Conservation (phyloP, 768 basidiomycete species). For the Phylloporus sp. region DNA sequence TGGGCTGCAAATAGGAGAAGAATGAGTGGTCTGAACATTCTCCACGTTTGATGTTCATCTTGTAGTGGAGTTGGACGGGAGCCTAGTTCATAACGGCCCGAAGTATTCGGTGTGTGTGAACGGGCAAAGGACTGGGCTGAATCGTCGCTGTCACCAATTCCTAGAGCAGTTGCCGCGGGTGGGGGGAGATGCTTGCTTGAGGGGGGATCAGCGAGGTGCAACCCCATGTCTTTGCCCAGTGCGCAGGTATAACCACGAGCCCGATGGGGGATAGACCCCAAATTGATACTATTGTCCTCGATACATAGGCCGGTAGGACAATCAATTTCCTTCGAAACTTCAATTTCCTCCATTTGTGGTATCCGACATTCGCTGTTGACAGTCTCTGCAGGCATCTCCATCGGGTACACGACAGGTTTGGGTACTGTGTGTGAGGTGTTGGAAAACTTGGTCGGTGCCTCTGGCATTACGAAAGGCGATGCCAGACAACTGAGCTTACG, state of each 20-base stretch:
- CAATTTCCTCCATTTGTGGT: background rate
- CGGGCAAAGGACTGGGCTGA: constrained; percentile 1
- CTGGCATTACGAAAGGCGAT: constrained; percentile 12
- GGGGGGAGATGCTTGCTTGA: constrained; percentile 1
- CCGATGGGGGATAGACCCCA: constrained; percentile 1
- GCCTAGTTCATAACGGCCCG: background rate
- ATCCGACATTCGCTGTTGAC: background rate
- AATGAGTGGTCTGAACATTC: constrained; percentile 30
- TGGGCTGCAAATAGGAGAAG: constrained; percentile 19
- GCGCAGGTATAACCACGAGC: background rate
- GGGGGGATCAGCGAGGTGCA: constrained; percentile 1
- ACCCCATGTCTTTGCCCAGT: constrained; percentile 7
- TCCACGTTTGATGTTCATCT: constrained; percentile 12
- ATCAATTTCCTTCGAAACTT: background rate
- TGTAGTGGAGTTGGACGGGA: background rate
- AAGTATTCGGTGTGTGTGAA: constrained; percentile 5
- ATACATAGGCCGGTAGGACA: background rate
- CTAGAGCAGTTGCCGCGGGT: background rate
- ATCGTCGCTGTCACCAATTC: background rate
- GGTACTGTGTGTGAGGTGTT: background rate
- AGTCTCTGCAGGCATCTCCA: background rate
- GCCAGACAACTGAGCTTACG: constrained; percentile 10
- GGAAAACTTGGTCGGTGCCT: background rate
- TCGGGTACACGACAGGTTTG: background rate
- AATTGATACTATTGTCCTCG: constrained; percentile 2